Percentiles rank a stretch among this genome's conserved stretches.
phyloP scores from a whole-genome alignment of 2,329 filamentous ascomycete species.

The Sporothrix humicola region DNA sequence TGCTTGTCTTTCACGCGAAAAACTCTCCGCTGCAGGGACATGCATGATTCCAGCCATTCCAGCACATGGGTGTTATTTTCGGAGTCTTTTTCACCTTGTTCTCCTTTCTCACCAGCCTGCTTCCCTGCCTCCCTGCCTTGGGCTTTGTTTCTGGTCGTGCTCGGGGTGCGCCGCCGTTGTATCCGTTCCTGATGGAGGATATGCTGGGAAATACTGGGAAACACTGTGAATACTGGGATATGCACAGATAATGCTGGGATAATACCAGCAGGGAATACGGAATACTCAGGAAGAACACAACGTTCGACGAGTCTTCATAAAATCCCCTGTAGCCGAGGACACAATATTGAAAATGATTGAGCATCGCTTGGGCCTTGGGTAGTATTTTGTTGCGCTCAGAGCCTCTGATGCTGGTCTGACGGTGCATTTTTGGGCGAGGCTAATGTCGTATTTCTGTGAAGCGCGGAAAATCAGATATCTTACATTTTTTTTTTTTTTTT shows the following conservation, averaged over 20 bases:
- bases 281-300: too few species aligned
- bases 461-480: neutral
- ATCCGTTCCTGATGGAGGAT: neutral
- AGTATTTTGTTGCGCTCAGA: conserved; percentile 4
- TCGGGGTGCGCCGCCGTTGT: conserved; percentile 11
- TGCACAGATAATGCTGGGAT: neutral
- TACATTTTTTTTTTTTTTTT: too few species aligned
- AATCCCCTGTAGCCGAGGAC: neutral
- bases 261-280: too few species aligned
- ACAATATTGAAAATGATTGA: neutral
- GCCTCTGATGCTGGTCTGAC: conserved; percentile 3
- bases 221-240: neutral
- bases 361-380: neutral
- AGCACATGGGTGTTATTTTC: conserved; percentile 17
- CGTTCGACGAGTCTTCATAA: neutral
- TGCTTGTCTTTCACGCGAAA: neutral
- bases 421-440: conserved; percentile 1
- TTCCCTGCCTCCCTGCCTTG: too few species aligned
- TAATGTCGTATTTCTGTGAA: neutral
- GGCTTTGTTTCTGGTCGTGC: neutral
- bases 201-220: neutral
- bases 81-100: neutral
- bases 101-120: too few species aligned
- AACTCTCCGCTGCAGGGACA: neutral
- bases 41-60: conserved; percentile 18